A percentile compares a stretch with the other conserved stretches of the same genome.
Evolutionary conservation across 345 rosid genomes (phyloP).

Genomic region (Lumnitzera littorea): DNA sequence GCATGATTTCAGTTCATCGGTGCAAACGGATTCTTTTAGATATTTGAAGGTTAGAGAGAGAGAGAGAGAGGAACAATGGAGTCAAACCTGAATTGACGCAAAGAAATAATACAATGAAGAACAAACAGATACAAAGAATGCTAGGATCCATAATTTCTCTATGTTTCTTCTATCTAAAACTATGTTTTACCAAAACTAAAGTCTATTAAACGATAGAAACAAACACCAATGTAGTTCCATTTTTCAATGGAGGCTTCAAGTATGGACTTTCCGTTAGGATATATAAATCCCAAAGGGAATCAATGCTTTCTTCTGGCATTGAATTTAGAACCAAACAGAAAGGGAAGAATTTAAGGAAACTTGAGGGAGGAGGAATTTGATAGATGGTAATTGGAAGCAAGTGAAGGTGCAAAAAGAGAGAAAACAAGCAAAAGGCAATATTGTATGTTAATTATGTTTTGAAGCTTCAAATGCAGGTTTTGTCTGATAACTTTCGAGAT

Average conservation of each 20-base stretch:
- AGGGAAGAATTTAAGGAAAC: slow-evolving; percentile 84
- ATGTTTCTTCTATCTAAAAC: slow-evolving; percentile 17
- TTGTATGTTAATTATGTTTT: slow-evolving; percentile 14
- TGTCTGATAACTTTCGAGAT: background rate
- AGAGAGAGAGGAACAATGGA: background rate
- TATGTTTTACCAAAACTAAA: slow-evolving; percentile 27
- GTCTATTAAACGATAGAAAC: slow-evolving; percentile 25
- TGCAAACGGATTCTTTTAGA: too few relatives aligned
- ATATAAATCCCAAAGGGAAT: slow-evolving; percentile 45
- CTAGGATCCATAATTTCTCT: slow-evolving; percentile 32
- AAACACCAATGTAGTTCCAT: slow-evolving; percentile 24
- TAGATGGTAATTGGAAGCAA: slow-evolving; percentile 77
- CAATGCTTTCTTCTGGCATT: slow-evolving; percentile 83
- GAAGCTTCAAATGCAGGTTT: slow-evolving; percentile 17
- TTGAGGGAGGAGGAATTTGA: slow-evolving; percentile 83
- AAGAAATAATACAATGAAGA: slow-evolving; percentile 38
- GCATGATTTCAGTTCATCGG: too few relatives aligned
- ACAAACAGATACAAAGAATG: slow-evolving; percentile 24
- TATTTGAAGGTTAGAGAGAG: background rate
- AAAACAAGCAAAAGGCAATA: slow-evolving; percentile 21
- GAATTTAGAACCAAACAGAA: slow-evolving; percentile 48
- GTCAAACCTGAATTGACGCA: slow-evolving; percentile 62
- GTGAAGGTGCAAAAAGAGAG: slow-evolving; percentile 52
- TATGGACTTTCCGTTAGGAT: slow-evolving; percentile 21
- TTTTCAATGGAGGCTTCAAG: slow-evolving; percentile 42